Conservation (phyloP, 768 basidiomycete genomes). For the Agaricus sinodeliciosus region DNA sequence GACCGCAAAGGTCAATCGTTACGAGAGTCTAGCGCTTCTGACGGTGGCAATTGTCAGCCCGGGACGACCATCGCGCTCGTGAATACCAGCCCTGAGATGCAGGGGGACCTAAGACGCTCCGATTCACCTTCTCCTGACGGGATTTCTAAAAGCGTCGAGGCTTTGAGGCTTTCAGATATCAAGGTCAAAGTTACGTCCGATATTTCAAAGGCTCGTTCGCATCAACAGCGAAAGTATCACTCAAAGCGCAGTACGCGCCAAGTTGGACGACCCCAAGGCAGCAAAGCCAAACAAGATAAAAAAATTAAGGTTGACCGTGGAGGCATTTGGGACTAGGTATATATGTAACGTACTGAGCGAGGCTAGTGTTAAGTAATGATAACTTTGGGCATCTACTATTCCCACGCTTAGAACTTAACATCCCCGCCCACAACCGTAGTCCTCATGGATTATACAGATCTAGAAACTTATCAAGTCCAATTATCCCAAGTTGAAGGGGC, state of each 20-base stretch:
- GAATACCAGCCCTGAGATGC: conserved; percentile 20
- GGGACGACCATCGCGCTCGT: neutral
- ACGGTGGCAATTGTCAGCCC: neutral
- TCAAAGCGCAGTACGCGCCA: conserved; percentile 60
- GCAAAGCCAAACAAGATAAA: conserved; percentile 78
- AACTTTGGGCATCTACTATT: neutral
- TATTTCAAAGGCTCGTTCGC: conserved; percentile 49
- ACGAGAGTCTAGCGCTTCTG: neutral
- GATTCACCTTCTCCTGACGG: conserved; percentile 30
- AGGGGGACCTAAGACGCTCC: conserved; percentile 43
- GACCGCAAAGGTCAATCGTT: conserved; percentile 23
- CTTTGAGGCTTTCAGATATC: conserved; percentile 39
- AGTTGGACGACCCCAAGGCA: conserved; percentile 67
- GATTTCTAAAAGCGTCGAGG: conserved; percentile 36
- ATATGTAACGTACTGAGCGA: too few relatives aligned
- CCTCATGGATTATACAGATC: conserved; percentile 60
- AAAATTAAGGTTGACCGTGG: conserved; percentile 54
- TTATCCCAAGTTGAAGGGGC: conserved; percentile 84
- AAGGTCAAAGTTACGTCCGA: conserved; percentile 58
- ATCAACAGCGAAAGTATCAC: conserved; percentile 72
- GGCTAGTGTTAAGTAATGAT: neutral
- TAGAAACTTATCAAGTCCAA: conserved; percentile 87
- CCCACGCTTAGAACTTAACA: conserved; percentile 8
- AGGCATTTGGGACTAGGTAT: conserved; percentile 46
- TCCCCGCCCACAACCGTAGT: neutral